Evolutionary conservation across 129 eudicot genomes (phyloP).

Genomic region (Lactuca sativa): DNA sequence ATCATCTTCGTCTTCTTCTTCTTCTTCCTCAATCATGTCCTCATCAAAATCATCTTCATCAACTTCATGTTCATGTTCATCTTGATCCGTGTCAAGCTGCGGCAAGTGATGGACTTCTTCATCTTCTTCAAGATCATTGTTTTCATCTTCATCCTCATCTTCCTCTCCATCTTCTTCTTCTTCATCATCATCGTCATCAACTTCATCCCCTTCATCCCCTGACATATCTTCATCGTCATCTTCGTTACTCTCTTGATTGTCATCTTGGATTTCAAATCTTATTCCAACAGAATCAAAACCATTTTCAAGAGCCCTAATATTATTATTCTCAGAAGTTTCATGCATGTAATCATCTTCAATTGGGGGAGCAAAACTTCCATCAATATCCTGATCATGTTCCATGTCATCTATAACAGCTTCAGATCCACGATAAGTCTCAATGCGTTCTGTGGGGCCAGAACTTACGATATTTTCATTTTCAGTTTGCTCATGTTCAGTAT

Average conservation of each 20-base stretch:
- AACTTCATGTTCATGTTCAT: constrained; percentile 8
- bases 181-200: constrained; percentile 36
- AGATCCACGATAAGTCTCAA: constrained; percentile 72
- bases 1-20: constrained; percentile 47
- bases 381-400: constrained; percentile 96
- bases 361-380: constrained; percentile 69
- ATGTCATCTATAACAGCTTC: constrained; percentile 87
- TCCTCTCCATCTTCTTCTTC: constrained; percentile 34
- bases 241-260: constrained; percentile 60
- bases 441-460: background rate
- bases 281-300: constrained; percentile 74
- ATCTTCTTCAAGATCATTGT: constrained; percentile 81
- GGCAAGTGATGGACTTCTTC: constrained; percentile 66
- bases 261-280: constrained; percentile 77
- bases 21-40: constrained; percentile 92
- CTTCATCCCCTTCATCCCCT: constrained; percentile 89
- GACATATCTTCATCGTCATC: constrained; percentile 98
- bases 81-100: constrained; percentile 89
- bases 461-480: too few relatives aligned
- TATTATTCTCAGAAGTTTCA: constrained; percentile 61
- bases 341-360: constrained; percentile 95
- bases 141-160: constrained; percentile 57
- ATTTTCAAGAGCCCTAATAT: constrained; percentile 56
- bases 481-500: background rate
- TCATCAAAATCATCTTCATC: constrained; percentile 93